Conservation (phyloP, 306 rosid species). For the Boehmeria nivea region DNA sequence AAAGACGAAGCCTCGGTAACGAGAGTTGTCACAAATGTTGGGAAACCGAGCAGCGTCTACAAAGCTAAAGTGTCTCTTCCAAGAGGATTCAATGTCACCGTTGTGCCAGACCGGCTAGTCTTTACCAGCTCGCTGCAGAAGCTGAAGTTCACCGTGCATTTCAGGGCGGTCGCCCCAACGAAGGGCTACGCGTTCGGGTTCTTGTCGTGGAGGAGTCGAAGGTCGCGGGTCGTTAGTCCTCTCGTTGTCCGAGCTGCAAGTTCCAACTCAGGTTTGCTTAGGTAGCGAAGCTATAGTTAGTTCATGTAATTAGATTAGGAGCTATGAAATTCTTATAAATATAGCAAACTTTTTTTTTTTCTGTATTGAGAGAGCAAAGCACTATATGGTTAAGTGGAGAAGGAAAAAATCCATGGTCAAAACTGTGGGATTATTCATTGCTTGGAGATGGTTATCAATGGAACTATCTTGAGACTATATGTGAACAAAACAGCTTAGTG, state of each 20-base stretch:
- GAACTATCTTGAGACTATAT: no score
- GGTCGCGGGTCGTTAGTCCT: slow-evolving; percentile 52
- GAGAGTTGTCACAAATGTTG: slow-evolving; percentile 65
- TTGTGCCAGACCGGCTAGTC: slow-evolving; percentile 46
- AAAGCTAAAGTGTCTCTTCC: slow-evolving; percentile 47
- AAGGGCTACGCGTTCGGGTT: slow-evolving; percentile 64
- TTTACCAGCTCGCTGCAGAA: slow-evolving; percentile 52
- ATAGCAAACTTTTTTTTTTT: neutral
- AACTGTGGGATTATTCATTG: no score
- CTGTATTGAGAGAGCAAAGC: neutral
- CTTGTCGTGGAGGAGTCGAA: slow-evolving; percentile 51
- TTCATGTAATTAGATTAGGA: slow-evolving; percentile 13
- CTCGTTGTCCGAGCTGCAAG: slow-evolving; percentile 47
- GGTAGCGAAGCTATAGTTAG: no score
- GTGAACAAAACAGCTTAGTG: no score
- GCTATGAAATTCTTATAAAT: neutral
- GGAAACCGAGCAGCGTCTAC: slow-evolving; percentile 48
- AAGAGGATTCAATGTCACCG: slow-evolving; percentile 57
- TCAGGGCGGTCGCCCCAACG: slow-evolving; percentile 49
- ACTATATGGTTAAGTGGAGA: neutral
- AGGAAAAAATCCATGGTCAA: no score
- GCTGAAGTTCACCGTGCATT: slow-evolving; percentile 48
- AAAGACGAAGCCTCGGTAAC: slow-evolving; percentile 43
- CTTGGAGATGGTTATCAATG: no score
- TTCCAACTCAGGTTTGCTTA: slow-evolving; percentile 37